These are phyloP conservation scores for Lactuca saligna DNA, from an alignment of 129 eudicot genomes.

Conservation along the genomic window DNA sequence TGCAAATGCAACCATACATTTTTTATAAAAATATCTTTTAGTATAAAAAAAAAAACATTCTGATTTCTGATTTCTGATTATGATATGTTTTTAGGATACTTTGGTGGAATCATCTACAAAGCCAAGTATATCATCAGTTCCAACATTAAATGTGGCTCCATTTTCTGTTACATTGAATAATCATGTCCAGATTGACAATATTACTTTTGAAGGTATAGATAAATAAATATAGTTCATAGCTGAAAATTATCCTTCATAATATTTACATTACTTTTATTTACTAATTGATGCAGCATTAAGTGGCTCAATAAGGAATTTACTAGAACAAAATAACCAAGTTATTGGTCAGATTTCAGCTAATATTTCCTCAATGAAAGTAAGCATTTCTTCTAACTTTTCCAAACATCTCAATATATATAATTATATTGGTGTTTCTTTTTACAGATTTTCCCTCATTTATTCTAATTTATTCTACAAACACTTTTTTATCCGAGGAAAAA, in stretches of 20 bases:
- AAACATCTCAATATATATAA: neutral
- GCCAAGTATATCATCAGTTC: slow-evolving; percentile 46
- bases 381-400: slow-evolving; percentile 7
- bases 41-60: slow-evolving; percentile 7
- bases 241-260: neutral
- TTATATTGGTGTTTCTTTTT: too few relatives aligned
- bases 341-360: slow-evolving; percentile 66
- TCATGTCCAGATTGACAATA: slow-evolving; percentile 40
- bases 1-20: neutral
- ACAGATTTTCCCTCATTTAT: too few relatives aligned
- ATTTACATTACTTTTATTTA: neutral
- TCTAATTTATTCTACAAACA: too few relatives aligned
- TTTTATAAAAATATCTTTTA: neutral
- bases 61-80: slow-evolving; percentile 25
- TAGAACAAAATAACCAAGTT: slow-evolving; percentile 74
- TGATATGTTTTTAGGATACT: slow-evolving; percentile 53
- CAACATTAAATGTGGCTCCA: slow-evolving; percentile 50
- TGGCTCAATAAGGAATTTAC: slow-evolving; percentile 51
- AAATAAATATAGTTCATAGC: slow-evolving; percentile 8
- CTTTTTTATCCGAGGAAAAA: too few relatives aligned
- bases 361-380: slow-evolving; percentile 68
- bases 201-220: slow-evolving; percentile 55
- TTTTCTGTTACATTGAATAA: slow-evolving; percentile 49
- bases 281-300: slow-evolving; percentile 49
- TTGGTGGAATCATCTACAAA: slow-evolving; percentile 55